Conservation (phyloP, 192 early-diverging fungal genomes). For the Backusella circina region DNA sequence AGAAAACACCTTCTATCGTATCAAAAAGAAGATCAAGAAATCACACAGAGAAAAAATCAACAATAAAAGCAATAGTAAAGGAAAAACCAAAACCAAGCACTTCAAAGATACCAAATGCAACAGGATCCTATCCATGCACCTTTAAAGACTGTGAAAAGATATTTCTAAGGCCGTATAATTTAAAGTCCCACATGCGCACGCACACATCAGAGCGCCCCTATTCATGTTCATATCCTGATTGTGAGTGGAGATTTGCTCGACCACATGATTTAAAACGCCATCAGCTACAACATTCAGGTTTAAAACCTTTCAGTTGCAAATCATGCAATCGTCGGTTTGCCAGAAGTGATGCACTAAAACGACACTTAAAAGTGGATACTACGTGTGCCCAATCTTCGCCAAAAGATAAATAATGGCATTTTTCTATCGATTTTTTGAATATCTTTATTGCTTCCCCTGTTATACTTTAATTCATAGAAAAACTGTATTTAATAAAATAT, state of each 20-base stretch:
- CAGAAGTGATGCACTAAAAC: constrained; percentile 66
- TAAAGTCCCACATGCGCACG: constrained; percentile 70
- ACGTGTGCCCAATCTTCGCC: background rate
- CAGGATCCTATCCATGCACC: background rate
- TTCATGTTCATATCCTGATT: constrained; percentile 50
- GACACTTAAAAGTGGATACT: constrained; percentile 38
- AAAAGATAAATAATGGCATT: background rate
- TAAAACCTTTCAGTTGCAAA: constrained; percentile 71
- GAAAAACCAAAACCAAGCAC: background rate
- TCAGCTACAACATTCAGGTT: constrained; percentile 67
- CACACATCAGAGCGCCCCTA: constrained; percentile 74
- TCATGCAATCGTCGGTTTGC: constrained; percentile 74
- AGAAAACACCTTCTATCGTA: background rate
- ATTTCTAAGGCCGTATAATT: constrained; percentile 72
- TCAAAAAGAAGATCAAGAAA: background rate
- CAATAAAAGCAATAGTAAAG: background rate
- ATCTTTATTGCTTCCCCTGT: background rate
- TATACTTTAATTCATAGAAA: background rate
- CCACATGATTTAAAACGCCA: constrained; percentile 81
- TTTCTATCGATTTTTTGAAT: background rate
- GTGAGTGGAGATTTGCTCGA: constrained; percentile 59
- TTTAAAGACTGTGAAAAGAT: constrained; percentile 24
- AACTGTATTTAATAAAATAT: background rate
- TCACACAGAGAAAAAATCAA: background rate
- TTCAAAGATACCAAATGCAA: background rate